A percentile compares a stretch with the other conserved stretches of the same genome.
Conservation (phyloP, 306 rosid species). For the Vicia faba region DNA sequence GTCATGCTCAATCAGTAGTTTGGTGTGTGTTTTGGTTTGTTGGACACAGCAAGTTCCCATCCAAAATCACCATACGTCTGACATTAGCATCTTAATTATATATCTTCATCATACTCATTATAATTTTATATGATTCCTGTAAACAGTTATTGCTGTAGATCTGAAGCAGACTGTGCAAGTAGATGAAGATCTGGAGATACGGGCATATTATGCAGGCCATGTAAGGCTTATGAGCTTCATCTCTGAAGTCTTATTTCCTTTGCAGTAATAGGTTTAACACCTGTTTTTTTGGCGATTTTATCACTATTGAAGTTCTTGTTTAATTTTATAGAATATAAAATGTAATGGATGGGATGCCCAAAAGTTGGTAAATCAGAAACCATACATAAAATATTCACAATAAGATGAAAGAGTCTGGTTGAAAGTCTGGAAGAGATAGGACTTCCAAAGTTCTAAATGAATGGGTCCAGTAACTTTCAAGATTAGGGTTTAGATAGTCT, state of each 20-base stretch:
- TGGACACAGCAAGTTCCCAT: constrained; percentile 3
- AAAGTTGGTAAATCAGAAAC: constrained; percentile 7
- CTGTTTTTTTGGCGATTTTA: constrained; percentile 7
- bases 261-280: constrained; percentile 5
- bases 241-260: constrained; percentile 5
- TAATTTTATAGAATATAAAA: constrained; percentile 14
- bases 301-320: constrained; percentile 9
- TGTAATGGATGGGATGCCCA: constrained; percentile 13
- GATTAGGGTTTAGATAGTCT: constrained; percentile 3
- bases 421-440: constrained; percentile 19
- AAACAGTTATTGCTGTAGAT: constrained; percentile 79
- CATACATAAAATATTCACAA: constrained; percentile 3
- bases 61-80: constrained; percentile 14
- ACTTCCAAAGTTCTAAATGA: constrained; percentile 14
- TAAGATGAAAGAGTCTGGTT: background rate
- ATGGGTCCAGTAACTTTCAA: constrained; percentile 1
- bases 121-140: constrained; percentile 34
- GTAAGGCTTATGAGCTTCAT: constrained; percentile 55
- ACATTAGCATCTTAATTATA: constrained; percentile 11
- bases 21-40: constrained; percentile 15
- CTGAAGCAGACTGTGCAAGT: constrained; percentile 84
- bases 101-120: constrained; percentile 23
- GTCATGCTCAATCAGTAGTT: constrained; percentile 21
- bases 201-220: constrained; percentile 97
- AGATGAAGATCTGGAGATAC: constrained; percentile 84